A percentile compares a stretch with the other conserved stretches of the same genome.
Evolutionary conservation across 495 filamentous ascomycete genomes (phyloP).

Genomic region (Trichoderma parareesei): DNA sequence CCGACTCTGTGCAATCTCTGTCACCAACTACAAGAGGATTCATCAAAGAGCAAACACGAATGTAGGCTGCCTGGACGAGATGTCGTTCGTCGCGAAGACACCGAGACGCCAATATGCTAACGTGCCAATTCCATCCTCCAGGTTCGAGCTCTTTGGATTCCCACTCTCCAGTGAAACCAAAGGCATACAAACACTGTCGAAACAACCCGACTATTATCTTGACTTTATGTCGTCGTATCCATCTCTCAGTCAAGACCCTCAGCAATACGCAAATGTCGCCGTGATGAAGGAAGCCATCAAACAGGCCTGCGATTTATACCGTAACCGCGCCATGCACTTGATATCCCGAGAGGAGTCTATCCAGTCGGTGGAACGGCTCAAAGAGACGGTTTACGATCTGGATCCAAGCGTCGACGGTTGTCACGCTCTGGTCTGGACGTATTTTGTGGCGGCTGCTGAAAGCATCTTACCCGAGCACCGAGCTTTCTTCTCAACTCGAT

Average conservation of each 20-base stretch:
- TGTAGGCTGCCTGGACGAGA: neutral
- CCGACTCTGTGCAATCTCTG: neutral
- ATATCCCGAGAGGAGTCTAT: neutral
- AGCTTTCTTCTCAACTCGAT: neutral
- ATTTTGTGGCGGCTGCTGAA: neutral
- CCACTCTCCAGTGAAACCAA: neutral
- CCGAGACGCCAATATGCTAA: neutral
- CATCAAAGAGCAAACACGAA: constrained; percentile 3
- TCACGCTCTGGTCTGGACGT: constrained; percentile 4
- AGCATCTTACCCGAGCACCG: neutral
- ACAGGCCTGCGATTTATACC: constrained; percentile 2
- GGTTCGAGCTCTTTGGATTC: constrained; percentile 4
- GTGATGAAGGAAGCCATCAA: neutral
- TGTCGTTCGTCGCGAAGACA: neutral
- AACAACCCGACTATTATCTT: constrained; percentile 1
- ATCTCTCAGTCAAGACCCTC: neutral
- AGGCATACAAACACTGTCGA: neutral
- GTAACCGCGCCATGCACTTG: neutral
- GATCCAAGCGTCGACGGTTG: neutral
- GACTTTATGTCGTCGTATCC: constrained; percentile 2
- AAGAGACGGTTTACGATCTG: neutral
- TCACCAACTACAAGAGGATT: neutral
- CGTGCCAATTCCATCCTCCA: neutral
- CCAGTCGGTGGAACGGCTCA: neutral
- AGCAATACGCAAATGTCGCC: neutral